These are phyloP conservation scores for Botrytis fragariae DNA, from an alignment of 2,329 filamentous ascomycete genomes.

Conservation along the genomic window DNA sequence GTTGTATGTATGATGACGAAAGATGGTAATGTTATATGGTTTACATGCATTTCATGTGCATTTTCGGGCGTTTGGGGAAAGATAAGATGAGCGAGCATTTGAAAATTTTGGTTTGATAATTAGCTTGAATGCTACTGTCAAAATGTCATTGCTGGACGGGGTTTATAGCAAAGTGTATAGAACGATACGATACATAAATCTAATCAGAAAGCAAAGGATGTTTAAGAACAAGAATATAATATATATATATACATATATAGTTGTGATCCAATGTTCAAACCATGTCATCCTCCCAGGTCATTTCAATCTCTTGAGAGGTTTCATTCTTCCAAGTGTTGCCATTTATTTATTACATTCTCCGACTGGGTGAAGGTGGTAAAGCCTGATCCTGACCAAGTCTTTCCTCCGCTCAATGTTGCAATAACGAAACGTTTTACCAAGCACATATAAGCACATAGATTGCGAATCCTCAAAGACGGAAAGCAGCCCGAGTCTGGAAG, in stretches of 20 bases:
- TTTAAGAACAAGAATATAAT: background rate
- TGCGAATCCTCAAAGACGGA: background rate
- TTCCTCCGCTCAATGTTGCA: background rate
- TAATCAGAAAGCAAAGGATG: background rate
- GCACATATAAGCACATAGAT: background rate
- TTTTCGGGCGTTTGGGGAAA: background rate
- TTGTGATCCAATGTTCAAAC: background rate
- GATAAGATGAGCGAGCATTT: background rate
- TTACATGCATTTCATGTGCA: background rate
- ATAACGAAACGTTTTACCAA: background rate
- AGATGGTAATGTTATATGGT: conserved; percentile 2
- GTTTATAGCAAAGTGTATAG: background rate
- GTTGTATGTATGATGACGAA: background rate
- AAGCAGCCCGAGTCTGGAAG: background rate
- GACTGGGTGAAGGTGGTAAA: background rate
- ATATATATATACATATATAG: background rate
- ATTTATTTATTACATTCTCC: background rate
- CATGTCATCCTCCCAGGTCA: background rate
- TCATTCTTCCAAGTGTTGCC: background rate
- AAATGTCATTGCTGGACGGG: background rate
- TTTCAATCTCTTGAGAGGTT: background rate
- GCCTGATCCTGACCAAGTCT: background rate
- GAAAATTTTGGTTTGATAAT: background rate
- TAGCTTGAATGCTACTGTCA: background rate
- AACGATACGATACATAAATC: background rate